A percentile compares a stretch with the other conserved stretches of the same genome.
Conservation (phyloP, 352 stramenopile species). For the Globisporangium mamillatum region DNA sequence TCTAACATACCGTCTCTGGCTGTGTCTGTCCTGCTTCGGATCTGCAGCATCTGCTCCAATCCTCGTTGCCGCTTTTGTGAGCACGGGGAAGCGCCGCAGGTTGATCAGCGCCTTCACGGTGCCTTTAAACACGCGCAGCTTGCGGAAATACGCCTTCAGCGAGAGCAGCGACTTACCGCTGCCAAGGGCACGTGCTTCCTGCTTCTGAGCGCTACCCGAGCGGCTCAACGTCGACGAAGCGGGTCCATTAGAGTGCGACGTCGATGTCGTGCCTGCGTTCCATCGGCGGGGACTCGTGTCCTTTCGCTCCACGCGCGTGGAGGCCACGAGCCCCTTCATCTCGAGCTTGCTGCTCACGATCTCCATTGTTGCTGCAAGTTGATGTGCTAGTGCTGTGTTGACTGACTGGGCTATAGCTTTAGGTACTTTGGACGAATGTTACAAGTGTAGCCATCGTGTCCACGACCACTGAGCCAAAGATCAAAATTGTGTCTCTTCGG, state of each 20-base stretch:
- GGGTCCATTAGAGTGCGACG: constrained; percentile 1
- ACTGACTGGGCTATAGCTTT: neutral
- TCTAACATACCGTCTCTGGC: neutral
- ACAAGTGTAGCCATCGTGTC: neutral
- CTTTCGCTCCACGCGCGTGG: constrained; percentile 18
- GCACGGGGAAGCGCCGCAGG: constrained; percentile 28
- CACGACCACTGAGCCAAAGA: too few relatives aligned
- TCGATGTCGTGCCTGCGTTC: constrained; percentile 20
- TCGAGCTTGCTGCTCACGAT: constrained; percentile 26
- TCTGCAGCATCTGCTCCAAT: neutral
- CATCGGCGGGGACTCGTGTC: constrained; percentile 22
- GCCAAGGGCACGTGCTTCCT: constrained; percentile 12
- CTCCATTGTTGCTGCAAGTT: constrained; percentile 19
- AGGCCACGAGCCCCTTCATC: constrained; percentile 11
- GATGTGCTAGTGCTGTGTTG: neutral
- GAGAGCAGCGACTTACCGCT: constrained; percentile 49
- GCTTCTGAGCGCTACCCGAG: neutral
- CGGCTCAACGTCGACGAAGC: neutral
- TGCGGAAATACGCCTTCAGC: constrained; percentile 64
- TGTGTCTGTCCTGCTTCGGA: neutral
- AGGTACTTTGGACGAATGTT: neutral
- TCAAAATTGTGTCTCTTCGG: neutral
- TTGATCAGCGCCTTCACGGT: constrained; percentile 67
- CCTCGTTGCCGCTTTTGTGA: neutral
- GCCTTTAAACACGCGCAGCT: constrained; percentile 66